Evolutionary conservation across 2,329 filamentous ascomycete species (phyloP).

Genomic region (Amylocarpus encephaloides): DNA sequence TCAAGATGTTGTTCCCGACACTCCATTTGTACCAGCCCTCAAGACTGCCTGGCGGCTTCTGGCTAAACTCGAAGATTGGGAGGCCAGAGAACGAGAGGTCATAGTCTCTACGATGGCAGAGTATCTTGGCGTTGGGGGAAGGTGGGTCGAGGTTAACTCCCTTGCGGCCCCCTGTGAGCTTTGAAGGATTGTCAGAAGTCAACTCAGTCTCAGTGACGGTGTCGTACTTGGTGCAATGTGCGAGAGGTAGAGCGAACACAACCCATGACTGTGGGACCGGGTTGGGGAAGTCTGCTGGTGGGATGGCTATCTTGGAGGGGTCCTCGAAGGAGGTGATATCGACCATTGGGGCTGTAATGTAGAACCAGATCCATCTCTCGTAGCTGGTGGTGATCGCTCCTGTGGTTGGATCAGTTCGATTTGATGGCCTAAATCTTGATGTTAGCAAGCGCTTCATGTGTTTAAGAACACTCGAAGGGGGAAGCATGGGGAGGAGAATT

Average conservation of each 20-base stretch:
- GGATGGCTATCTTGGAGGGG: not conserved
- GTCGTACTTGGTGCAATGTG: slow-evolving; percentile 20
- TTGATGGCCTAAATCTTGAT: slow-evolving; percentile 9
- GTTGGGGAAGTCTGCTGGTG: slow-evolving; percentile 21
- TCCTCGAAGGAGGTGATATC: slow-evolving; percentile 8
- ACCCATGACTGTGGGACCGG: slow-evolving; percentile 21
- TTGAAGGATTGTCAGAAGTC: not conserved
- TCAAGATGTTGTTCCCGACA: not conserved
- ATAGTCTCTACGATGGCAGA: slow-evolving; percentile 23
- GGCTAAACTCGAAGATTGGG: slow-evolving; percentile 28
- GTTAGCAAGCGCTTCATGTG: not conserved
- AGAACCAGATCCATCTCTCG: slow-evolving; percentile 26
- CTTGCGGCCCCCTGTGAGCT: no score
- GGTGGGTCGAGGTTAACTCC: not conserved
- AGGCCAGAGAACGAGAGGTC: slow-evolving; percentile 26
- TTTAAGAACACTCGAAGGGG: not conserved
- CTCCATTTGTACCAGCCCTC: not conserved
- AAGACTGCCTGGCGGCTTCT: not conserved
- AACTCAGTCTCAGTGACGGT: slow-evolving; percentile 5
- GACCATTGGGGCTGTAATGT: slow-evolving; percentile 16
- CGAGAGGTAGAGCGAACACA: slow-evolving; percentile 25
- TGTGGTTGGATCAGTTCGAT: slow-evolving; percentile 4
- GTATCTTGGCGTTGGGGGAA: not conserved
- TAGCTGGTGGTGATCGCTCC: not conserved
- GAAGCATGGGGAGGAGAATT: no score